Percentiles rank a stretch among this genome's conserved stretches.
Conservation (phyloP, 345 rosid genomes). For the Brassica cretica region DNA sequence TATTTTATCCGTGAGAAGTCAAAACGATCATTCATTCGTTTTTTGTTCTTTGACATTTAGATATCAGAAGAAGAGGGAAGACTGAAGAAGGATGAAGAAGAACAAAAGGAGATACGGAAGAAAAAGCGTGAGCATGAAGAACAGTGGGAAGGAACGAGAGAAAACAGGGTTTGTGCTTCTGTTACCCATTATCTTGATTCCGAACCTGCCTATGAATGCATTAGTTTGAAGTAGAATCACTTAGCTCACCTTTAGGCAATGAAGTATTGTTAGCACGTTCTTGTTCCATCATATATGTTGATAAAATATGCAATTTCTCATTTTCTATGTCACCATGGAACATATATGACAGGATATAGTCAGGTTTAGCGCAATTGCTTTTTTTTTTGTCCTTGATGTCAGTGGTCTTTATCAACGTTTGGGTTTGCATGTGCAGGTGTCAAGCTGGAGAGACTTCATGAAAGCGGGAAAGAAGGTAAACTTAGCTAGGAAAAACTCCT, state of each 20-base stretch:
- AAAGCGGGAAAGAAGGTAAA: conserved; percentile 86
- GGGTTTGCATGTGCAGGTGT: conserved; percentile 53
- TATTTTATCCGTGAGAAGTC: conserved; percentile 6
- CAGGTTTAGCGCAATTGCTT: no score
- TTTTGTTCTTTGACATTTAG: conserved; percentile 43
- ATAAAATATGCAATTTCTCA: no score
- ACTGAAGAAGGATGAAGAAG: conserved; percentile 96
- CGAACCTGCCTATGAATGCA: background rate
- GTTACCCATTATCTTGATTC: background rate
- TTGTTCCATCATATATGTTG: no score
- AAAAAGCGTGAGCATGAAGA: conserved; percentile 98
- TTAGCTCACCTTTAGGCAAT: conserved; percentile 1
- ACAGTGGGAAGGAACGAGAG: conserved; percentile 99
- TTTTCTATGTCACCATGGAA: no score
- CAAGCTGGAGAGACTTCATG: conserved; percentile 95
- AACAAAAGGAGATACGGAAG: conserved; percentile 95
- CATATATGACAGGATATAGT: no score
- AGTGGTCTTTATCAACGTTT: background rate
- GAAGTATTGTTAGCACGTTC: background rate
- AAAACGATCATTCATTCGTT: conserved; percentile 8
- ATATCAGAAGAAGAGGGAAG: conserved; percentile 99
- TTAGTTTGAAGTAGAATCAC: background rate
- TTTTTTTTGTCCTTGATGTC: no score
- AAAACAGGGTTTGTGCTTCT: conserved; percentile 66
- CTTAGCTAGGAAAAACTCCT: background rate